Conservation (phyloP, 169 alveolate species). For the Cyclospora cayetanensis region DNA sequence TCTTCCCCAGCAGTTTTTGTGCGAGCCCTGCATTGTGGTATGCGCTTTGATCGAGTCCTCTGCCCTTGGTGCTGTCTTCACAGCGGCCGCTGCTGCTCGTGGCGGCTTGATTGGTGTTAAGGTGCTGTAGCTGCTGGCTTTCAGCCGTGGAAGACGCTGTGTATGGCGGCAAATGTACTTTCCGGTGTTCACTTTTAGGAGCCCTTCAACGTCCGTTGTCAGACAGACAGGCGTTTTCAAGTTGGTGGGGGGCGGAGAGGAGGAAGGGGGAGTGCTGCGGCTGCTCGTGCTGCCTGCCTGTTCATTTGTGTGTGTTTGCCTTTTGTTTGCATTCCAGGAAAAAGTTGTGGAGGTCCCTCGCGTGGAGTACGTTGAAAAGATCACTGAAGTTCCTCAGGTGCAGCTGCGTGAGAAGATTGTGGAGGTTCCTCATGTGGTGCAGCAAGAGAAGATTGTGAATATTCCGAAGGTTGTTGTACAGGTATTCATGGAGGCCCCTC, state of each 20-base stretch:
- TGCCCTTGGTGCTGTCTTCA: not conserved
- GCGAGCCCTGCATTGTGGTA: not conserved
- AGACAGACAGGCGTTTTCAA: no score
- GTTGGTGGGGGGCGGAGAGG: no score
- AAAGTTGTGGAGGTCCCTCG: constrained; percentile 28
- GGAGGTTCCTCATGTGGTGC: constrained; percentile 32
- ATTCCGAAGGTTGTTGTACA: not conserved
- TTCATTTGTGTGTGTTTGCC: no score
- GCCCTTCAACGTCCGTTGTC: no score
- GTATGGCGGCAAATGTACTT: no score
- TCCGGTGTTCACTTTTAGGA: no score
- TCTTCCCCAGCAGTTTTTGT: not conserved
- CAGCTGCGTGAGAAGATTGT: not conserved
- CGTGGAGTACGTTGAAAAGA: constrained; percentile 7
- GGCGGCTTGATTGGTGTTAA: not conserved
- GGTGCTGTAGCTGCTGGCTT: not conserved
- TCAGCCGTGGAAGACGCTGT: no score
- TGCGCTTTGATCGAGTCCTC: not conserved
- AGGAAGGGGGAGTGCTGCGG: not conserved
- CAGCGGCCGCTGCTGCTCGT: constrained; percentile 17
- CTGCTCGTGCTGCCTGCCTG: not conserved
- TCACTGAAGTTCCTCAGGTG: constrained; percentile 51
- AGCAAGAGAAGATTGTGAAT: not conserved
- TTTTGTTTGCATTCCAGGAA: not conserved
- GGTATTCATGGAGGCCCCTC: not conserved